Evolutionary conservation across 345 rosid species (phyloP).

Genomic region (Brassica nigra): DNA sequence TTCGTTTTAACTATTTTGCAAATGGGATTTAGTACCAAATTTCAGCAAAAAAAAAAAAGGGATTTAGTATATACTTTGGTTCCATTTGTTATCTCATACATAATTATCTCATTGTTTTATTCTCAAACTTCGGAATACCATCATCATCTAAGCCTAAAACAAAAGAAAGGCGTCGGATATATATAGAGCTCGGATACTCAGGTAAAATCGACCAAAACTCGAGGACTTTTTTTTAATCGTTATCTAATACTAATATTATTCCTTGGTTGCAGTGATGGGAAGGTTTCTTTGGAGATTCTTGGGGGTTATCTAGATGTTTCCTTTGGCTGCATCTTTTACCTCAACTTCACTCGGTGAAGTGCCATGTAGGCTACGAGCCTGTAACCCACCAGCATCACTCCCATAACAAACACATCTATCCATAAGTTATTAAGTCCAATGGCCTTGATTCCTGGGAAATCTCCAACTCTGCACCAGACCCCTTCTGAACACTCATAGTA

Average conservation of each 20-base stretch:
- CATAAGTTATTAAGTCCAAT: conserved; percentile 77
- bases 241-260: conserved; percentile 52
- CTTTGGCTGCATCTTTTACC: conserved; percentile 33
- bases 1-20: conserved; percentile 32
- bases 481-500: conserved; percentile 78
- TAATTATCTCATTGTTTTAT: conserved; percentile 29
- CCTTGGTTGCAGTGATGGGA: conserved; percentile 49
- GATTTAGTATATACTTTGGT: conserved; percentile 35
- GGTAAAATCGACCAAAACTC: conserved; percentile 44
- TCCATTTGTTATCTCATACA: conserved; percentile 25
- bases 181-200: conserved; percentile 34
- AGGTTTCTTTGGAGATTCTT: conserved; percentile 36
- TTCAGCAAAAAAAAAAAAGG: conserved; percentile 7
- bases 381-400: conserved; percentile 84
- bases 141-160: conserved; percentile 32
- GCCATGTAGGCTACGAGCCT: conserved; percentile 84
- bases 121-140: conserved; percentile 34
- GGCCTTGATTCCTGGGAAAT: conserved; percentile 78
- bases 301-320: conserved; percentile 10
- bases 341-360: conserved; percentile 69
- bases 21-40: conserved; percentile 29
- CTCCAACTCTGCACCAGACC: conserved; percentile 73
- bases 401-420: conserved; percentile 87
- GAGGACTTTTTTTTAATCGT: conserved; percentile 33
- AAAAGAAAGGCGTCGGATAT: conserved; percentile 41